Base-by-base conservation (phyloP, 306 rosid genomes). In the Fagus sylvatica region DNA sequence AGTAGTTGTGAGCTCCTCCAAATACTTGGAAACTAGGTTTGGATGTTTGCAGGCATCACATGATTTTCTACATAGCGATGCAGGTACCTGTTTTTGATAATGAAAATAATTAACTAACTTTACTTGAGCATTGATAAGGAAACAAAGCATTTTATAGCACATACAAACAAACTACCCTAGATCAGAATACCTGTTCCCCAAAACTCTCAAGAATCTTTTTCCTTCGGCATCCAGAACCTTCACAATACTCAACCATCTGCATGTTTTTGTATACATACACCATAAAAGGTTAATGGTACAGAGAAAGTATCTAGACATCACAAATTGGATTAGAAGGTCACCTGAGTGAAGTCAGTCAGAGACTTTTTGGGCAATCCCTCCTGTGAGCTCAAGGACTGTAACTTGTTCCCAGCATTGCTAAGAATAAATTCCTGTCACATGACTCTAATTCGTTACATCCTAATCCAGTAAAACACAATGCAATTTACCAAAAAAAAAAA, bases 241-340 rank as follows among this genome's bases (percentile, higher is more conserved):
- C 98, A 80, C 98, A 95, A 85, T 92, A 95, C 85, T 90, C 92
- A 79, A 95, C 90, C 90, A 95, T 91, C 98, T 95, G 84, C 76
- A 84, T 16, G 43, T 22, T 13, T 86, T 39, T 28, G 36, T 71
- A 76, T 39, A 74, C 77, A 73, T 54, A 69, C 49, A 74, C 73
- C 66, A 73, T 78, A 62, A 80, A 53, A 74, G 16, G 53, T 37
- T 64, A 80, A 74, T 37, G 72, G 77, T 41, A 73, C 6, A 48
- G 62, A 84, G 48, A 37, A 6, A 59, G 64, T 11, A 54, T 80
- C 72, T 65, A 37, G 41, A 79, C 34, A 74, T 64, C 16, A 53
- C 17, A 12, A n/a, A 43, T 69, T 39, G 37, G 77, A 78, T 73
- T 85, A 17, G 16, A 81, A 48, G 37, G 77, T 83, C 83, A 92